Percentiles rank a stretch among this genome's conserved stretches.
phyloP scores from a whole-genome alignment of 2,329 filamentous ascomycete species.

The Xylariales sp. region DNA sequence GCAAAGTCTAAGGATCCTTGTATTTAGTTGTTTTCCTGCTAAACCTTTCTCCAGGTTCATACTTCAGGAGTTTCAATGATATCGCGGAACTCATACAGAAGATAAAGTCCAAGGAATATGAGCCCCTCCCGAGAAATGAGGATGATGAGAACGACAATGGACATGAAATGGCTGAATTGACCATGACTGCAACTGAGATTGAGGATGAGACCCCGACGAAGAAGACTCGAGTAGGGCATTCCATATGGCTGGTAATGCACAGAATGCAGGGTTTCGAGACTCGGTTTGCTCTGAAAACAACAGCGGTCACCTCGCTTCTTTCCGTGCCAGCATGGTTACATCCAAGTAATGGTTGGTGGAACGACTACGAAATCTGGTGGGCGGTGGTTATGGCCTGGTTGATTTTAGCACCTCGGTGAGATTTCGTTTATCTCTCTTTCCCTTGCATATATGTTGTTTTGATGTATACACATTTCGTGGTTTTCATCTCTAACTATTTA shows the following conservation, averaged over 20 bases:
- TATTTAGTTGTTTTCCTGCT: conserved; percentile 6
- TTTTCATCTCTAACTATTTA: neutral
- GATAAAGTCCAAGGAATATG: conserved; percentile 34
- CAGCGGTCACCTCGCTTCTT: conserved; percentile 44
- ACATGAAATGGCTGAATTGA: conserved; percentile 29
- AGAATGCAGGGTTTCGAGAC: conserved; percentile 54
- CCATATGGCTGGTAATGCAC: conserved; percentile 45
- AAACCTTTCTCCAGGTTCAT: conserved; percentile 20
- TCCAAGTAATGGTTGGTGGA: conserved; percentile 45
- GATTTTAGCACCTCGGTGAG: conserved; percentile 45
- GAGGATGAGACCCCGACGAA: conserved; percentile 23
- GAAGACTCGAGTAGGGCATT: conserved; percentile 31
- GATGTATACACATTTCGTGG: too few species aligned
- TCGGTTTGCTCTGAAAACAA: conserved; percentile 53
- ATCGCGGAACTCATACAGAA: conserved; percentile 38
- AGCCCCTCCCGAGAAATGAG: conserved; percentile 21
- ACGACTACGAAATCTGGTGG: conserved; percentile 54
- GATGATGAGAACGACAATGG: conserved; percentile 15
- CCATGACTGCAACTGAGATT: conserved; percentile 33
- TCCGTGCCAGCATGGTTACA: conserved; percentile 50
- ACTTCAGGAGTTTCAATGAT: conserved; percentile 39
- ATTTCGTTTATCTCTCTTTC: neutral
- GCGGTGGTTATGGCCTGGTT: conserved; percentile 53
- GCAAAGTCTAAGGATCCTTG: too few species aligned
- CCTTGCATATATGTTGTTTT: too few species aligned